Base-by-base conservation (phyloP, 768 basidiomycete species). In the Tephrocybe rancida region DNA sequence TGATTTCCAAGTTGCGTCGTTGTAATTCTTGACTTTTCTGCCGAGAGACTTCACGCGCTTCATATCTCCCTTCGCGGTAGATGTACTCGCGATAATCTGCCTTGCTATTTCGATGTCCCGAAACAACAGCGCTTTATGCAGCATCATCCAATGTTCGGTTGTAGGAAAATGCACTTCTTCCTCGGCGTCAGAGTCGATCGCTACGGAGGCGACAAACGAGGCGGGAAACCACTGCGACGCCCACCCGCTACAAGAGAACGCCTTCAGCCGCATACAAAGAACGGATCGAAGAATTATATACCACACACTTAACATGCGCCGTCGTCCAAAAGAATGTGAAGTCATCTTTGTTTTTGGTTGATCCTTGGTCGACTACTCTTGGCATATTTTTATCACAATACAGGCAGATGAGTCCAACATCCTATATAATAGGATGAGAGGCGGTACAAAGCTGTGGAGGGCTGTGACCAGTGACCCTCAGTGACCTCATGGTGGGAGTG, bases 101-200 rank as follows among this genome's bases (percentile, higher is more conserved):
- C 71, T 64, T 3, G 80, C 78, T 5, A 80, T 63, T 5, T 61
- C 70, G 9, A 49, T 34, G 59, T 86, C 83, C 11, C 63, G 59
- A 68, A 86, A 86, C 2, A 86, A 58, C 3, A 83, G 61, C 6
- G 84, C 83, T 62, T 86, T 86, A 48, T 79, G 77, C 19, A 50
- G 44, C 48, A 58, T 50, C 52, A 54, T 48, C 26, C 49, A 51
- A 22, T 54, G 48, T 35, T 58, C 49, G 2, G 52, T 54, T 18
- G 49, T 44, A 14, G 45, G 52, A 37, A 58, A 58, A 21, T 54
- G 16, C 0, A 51, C 18, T 18, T 41, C 14, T 19, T 48, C 52
- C 24, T 44, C 42, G 10, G 46, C 25, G 3, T 43, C 37, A 11
- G 22, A 10, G 25, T 55, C 43, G 21, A 56, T 26, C 14, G 35